These are phyloP conservation scores for Oleoguttula mirabilis DNA, from an alignment of 495 filamentous ascomycete genomes.

Conservation along the genomic window DNA sequence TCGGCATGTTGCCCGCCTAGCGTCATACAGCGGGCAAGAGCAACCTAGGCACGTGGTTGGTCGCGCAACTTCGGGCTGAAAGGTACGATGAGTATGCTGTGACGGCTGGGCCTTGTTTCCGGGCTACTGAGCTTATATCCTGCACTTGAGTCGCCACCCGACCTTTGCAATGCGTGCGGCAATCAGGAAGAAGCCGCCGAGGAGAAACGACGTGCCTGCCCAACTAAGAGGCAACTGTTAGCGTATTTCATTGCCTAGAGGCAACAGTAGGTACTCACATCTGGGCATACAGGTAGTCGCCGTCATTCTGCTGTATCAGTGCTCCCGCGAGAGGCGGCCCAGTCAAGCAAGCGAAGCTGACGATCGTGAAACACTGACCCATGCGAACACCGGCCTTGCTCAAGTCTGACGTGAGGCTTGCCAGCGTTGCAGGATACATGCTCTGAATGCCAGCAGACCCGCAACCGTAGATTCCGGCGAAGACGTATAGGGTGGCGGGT, in stretches of 20 bases:
- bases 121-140: constrained; percentile 26
- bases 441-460: constrained; percentile 25
- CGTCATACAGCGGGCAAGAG: too few species aligned
- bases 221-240: constrained; percentile 8
- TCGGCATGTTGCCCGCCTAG: too few species aligned
- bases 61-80: too few species aligned
- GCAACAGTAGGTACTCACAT: constrained; percentile 4
- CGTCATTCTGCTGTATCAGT: constrained; percentile 24
- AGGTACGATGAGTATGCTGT: too few species aligned
- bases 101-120: too few species aligned
- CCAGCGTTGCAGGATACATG: constrained; percentile 26
- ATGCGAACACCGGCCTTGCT: constrained; percentile 25
- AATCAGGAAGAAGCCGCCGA: constrained; percentile 18
- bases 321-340: constrained; percentile 29
- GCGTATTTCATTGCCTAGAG: neutral
- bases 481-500: constrained; percentile 21
- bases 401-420: constrained; percentile 27
- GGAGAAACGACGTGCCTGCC: constrained; percentile 22
- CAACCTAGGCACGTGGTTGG: too few species aligned
- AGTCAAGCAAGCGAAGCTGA: constrained; percentile 24
- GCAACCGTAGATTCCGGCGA: constrained; percentile 25
- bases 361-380: constrained; percentile 29
- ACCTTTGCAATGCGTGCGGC: constrained; percentile 21
- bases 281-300: constrained; percentile 26
- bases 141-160: constrained; percentile 19